Base-by-base conservation (phyloP, 202 grass and related monocot species). In the Dendrocalamus latiflorus region DNA sequence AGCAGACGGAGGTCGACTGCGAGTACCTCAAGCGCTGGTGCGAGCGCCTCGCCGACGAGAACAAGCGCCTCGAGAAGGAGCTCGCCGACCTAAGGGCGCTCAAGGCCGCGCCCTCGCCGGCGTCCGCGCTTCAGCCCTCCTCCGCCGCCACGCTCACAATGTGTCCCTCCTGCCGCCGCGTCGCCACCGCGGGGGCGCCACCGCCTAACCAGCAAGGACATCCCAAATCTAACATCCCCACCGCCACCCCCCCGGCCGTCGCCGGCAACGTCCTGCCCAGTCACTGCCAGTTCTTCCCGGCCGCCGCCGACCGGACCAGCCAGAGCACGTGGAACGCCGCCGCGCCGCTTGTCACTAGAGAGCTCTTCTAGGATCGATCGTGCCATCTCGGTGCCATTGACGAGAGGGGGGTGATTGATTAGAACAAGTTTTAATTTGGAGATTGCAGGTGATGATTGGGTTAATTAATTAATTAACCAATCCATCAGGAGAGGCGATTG, bases 1-100 rank as follows among this genome's bases (percentile, higher is more conserved):
- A 97, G 91, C 94, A 97, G 90, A 97, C 94, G 74, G 94, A 97
- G 86, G 89, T 92, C 7, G 94, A 97, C 78, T 94, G 94, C 58
- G 94, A 97, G 85, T 88, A 92, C 89, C 83, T 97, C 68, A 97
- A 94, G 89, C 90, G 91, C 43, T 97, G 94, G 91, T 97, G 91
- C 76, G 94, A 94, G 49, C 81, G 86, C 74, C 89, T 97, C 21
- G 84, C 89, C 43, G 94, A 94, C 21, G 91, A 97, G 86, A 97
- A 97, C 85, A 89, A 81, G 66, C 88, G 91, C 55, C 89, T 97
- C 48, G 87, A 92, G 84, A 91, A 94, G 77, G 94, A 97, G 87
- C 83, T 94, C 26, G 85, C 76, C 6, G 94, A 97, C 72, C 88
- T 97, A 44, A 28, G 91, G 63, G 80, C 85, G 20, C 78, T 94